Percentiles rank a stretch among this genome's conserved stretches.
These are phyloP conservation scores for Kurtzmaniella cleridarum DNA, from an alignment of 805 yeast species.

Conservation along the genomic window DNA sequence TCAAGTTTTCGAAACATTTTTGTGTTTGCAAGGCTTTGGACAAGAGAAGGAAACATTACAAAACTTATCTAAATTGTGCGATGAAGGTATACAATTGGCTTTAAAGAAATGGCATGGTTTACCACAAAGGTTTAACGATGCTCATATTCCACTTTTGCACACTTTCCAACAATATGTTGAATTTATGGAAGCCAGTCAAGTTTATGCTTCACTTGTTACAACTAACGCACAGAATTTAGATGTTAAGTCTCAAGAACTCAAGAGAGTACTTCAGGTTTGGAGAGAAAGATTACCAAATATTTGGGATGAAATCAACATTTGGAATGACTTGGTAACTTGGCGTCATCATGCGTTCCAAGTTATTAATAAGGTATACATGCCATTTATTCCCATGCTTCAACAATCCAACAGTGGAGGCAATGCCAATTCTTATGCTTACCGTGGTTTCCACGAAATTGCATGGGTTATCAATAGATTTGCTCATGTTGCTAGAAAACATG, in stretches of 20 bases:
- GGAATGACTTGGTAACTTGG: constrained; percentile 99
- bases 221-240: constrained; percentile 92
- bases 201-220: constrained; percentile 78
- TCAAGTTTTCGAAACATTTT: constrained; percentile 90
- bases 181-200: constrained; percentile 94
- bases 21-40: constrained; percentile 88
- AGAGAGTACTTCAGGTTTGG: constrained; percentile 95
- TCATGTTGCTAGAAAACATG: constrained; percentile 95
- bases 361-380: constrained; percentile 89
- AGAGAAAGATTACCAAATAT: constrained; percentile 91
- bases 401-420: constrained; percentile 60
- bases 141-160: constrained; percentile 86
- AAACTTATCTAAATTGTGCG: constrained; percentile 81
- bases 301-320: constrained; percentile 96
- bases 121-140: constrained; percentile 70
- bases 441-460: constrained; percentile 98
- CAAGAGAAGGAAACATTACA: constrained; percentile 83
- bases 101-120: constrained; percentile 89
- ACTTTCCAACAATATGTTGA: constrained; percentile 97
- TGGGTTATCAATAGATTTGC: constrained; percentile 99
- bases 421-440: constrained; percentile 87
- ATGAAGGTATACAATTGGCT: constrained; percentile 93
- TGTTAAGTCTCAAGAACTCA: constrained; percentile 87
- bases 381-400: constrained; percentile 81
- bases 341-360: constrained; percentile 97